Percentiles rank a stretch among this genome's conserved stretches.
Evolutionary conservation across 371 early-diverging fungal species (phyloP).

Genomic region (Saksenaea vasiformis): DNA sequence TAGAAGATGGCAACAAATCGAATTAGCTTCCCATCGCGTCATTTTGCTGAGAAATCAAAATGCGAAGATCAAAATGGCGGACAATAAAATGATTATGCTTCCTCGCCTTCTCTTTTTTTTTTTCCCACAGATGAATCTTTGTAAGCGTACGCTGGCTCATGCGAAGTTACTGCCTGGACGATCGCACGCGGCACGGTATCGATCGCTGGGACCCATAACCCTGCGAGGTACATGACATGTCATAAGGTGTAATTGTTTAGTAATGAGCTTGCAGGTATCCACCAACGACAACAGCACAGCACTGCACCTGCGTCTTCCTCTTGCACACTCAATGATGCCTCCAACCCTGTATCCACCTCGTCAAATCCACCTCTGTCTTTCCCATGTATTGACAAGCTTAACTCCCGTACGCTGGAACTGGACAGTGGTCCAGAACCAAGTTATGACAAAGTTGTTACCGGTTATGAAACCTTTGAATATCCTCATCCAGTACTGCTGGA

Average conservation of each 20-base stretch:
- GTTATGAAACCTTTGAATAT: conserved; percentile 74
- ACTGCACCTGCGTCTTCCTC: background rate
- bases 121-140: background rate
- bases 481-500: conserved; percentile 72
- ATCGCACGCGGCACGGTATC: background rate
- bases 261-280: background rate
- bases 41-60: conserved; percentile 4
- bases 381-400: conserved; percentile 78
- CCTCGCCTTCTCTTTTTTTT: background rate
- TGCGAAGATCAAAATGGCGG: background rate
- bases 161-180: background rate
- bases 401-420: conserved; percentile 66
- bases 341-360: conserved; percentile 22
- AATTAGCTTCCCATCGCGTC: background rate
- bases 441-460: conserved; percentile 84
- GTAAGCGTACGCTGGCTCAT: background rate
- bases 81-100: conserved; percentile 3
- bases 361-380: conserved; percentile 73
- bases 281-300: background rate
- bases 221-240: background rate
- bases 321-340: background rate
- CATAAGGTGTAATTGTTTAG: background rate
- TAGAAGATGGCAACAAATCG: background rate
- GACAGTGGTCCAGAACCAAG: conserved; percentile 86
- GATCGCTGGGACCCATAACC: background rate